Evolutionary conservation across 2,329 filamentous ascomycete genomes (phyloP).

Genomic region (Trichoderma sp.): DNA sequence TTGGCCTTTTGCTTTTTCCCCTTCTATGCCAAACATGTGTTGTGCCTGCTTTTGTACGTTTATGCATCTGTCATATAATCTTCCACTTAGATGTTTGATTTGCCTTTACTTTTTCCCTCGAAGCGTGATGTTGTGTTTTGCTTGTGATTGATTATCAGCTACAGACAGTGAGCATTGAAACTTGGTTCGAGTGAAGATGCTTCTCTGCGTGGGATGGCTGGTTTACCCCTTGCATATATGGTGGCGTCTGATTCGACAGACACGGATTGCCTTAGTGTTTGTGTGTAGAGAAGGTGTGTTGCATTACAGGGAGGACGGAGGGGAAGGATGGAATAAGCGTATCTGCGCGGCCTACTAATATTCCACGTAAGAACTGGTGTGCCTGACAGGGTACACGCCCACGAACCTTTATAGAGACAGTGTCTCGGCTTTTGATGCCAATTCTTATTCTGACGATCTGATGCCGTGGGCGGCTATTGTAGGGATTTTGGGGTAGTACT

Average conservation of each 20-base stretch:
- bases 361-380: no score
- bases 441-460: background rate
- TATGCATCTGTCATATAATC: slow-evolving; percentile 23
- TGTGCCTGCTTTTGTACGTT: slow-evolving; percentile 16
- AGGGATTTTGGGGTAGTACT: background rate
- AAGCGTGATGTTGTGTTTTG: background rate
- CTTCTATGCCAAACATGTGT: background rate
- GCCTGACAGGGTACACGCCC: no score
- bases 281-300: no score
- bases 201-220: no score
- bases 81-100: slow-evolving; percentile 20
- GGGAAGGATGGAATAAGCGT: no score
- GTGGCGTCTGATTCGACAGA: no score
- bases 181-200: no score
- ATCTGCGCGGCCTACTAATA: no score
- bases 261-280: no score
- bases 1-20: background rate
- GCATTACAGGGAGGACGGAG: no score
- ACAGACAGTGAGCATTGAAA: no score
- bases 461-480: background rate
- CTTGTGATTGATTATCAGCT: background rate
- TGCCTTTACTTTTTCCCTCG: background rate
- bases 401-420: background rate
- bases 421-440: slow-evolving; percentile 5
- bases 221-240: no score